These are phyloP conservation scores for Byssoonygena ceratinophila DNA, from an alignment of 2,329 filamentous ascomycete genomes.

Conservation along the genomic window DNA sequence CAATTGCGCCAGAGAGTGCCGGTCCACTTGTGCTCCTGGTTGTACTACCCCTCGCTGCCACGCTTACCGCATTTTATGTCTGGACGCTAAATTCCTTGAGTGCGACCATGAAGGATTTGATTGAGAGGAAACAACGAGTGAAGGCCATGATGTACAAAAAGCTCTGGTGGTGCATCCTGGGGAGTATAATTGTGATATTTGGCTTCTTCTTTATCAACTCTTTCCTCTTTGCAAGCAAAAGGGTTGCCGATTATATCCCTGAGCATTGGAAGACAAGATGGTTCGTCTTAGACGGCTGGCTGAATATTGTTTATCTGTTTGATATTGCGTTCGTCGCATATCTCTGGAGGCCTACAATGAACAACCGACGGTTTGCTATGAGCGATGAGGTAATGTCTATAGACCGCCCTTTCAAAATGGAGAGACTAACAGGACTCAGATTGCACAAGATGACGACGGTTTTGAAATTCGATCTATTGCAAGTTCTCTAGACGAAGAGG, in stretches of 20 bases:
- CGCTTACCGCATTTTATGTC: slow-evolving; percentile 92
- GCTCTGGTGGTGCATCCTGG: slow-evolving; percentile 94
- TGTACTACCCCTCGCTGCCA: slow-evolving; percentile 81
- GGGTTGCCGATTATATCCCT: slow-evolving; percentile 80
- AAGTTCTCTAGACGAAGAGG: slow-evolving; percentile 58
- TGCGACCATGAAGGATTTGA: slow-evolving; percentile 88
- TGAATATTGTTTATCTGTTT: slow-evolving; percentile 90
- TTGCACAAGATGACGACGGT: slow-evolving; percentile 95
- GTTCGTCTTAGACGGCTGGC: slow-evolving; percentile 96
- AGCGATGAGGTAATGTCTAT: slow-evolving; percentile 66
- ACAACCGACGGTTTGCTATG: slow-evolving; percentile 97
- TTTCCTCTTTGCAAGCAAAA: slow-evolving; percentile 79
- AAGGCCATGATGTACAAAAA: slow-evolving; percentile 97
- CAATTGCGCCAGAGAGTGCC: slow-evolving; percentile 78
- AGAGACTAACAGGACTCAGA: slow-evolving; percentile 33
- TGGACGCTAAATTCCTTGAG: slow-evolving; percentile 97
- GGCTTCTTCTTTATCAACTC: slow-evolving; percentile 98
- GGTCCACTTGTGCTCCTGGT: slow-evolving; percentile 86
- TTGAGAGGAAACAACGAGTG: slow-evolving; percentile 81
- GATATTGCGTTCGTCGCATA: slow-evolving; percentile 92
- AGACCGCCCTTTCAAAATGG: not conserved
- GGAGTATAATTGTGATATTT: slow-evolving; percentile 89
- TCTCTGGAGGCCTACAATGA: slow-evolving; percentile 89
- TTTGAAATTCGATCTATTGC: slow-evolving; percentile 94
- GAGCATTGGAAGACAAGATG: slow-evolving; percentile 95